Evolutionary conservation across 371 early-diverging fungal genomes (phyloP).

Genomic region (Mucor ambiguus): DNA sequence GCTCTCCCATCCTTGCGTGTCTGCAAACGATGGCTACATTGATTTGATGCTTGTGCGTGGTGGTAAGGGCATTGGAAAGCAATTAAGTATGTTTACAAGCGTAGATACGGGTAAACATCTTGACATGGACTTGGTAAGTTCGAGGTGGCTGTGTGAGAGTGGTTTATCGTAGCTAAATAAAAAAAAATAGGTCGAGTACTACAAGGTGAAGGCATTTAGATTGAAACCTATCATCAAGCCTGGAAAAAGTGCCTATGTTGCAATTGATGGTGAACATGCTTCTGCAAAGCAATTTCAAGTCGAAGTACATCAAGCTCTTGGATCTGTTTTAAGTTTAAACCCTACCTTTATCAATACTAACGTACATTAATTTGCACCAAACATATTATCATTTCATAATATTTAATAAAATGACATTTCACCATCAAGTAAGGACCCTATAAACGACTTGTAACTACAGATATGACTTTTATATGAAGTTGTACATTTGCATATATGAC

Average conservation of each 20-base stretch:
- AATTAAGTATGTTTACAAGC: conserved; percentile 47
- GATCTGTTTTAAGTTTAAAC: conserved; percentile 50
- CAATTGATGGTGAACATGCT: conserved; percentile 68
- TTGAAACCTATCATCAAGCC: conserved; percentile 47
- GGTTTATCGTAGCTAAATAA: not conserved
- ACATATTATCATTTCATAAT: not conserved
- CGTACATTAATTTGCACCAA: not conserved
- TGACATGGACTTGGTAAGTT: conserved; percentile 48
- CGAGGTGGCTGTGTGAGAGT: not conserved
- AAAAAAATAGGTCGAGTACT: conserved; percentile 55
- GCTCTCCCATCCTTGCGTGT: conserved; percentile 58
- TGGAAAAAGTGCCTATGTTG: conserved; percentile 49
- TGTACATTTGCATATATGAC: too few species aligned
- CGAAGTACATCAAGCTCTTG: conserved; percentile 59
- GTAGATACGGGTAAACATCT: conserved; percentile 61
- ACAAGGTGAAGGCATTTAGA: conserved; percentile 63
- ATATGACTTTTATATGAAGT: too few species aligned
- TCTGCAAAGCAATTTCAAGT: conserved; percentile 63
- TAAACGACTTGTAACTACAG: too few species aligned
- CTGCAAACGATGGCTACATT: conserved; percentile 60
- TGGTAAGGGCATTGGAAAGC: conserved; percentile 25
- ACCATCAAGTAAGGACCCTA: too few species aligned
- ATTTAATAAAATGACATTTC: not conserved
- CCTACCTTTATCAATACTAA: conserved; percentile 28
- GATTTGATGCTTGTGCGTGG: conserved; percentile 58